Conservation (phyloP, 1,284 basidiomycete species). For the Anthracocystis walkeri region DNA sequence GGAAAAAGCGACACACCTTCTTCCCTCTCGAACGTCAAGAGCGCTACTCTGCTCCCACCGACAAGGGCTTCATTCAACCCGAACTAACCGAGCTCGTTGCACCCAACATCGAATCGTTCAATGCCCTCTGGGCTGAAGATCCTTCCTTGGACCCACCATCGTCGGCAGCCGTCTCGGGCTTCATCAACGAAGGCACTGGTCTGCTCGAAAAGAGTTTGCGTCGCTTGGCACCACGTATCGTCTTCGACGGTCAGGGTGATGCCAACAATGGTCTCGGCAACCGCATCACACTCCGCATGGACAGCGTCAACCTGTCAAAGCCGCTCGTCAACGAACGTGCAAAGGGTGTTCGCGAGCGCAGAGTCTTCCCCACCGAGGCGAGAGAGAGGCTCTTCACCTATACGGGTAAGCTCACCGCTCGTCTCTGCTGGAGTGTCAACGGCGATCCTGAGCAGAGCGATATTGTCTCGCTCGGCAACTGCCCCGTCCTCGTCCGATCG, state of each 20-base stretch:
- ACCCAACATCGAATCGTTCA: slow-evolving; percentile 96
- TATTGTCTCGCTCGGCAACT: slow-evolving; percentile 86
- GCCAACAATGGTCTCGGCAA: slow-evolving; percentile 66
- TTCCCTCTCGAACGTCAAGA: slow-evolving; percentile 86
- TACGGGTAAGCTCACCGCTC: slow-evolving; percentile 88
- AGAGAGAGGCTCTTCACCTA: slow-evolving; percentile 93
- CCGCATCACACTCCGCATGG: slow-evolving; percentile 81
- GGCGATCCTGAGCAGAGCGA: slow-evolving; percentile 79
- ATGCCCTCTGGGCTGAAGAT: slow-evolving; percentile 76
- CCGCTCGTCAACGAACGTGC: slow-evolving; percentile 91
- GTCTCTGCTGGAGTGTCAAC: slow-evolving; percentile 87
- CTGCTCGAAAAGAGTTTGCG: slow-evolving; percentile 82
- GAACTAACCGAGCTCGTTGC: slow-evolving; percentile 92
- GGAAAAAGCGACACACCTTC: slow-evolving; percentile 73
- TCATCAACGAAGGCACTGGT: slow-evolving; percentile 77
- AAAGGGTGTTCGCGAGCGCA: slow-evolving; percentile 79
- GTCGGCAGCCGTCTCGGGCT: slow-evolving; percentile 81
- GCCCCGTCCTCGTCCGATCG: slow-evolving; percentile 99
- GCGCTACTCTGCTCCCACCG: slow-evolving; percentile 82
- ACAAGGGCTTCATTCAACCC: slow-evolving; percentile 78
- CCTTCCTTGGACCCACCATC: slow-evolving; percentile 59
- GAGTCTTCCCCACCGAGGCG: slow-evolving; percentile 78
- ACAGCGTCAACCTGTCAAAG: slow-evolving; percentile 83
- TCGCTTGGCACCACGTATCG: slow-evolving; percentile 88
- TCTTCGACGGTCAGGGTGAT: slow-evolving; percentile 81